Conservation (phyloP, 2,329 filamentous ascomycete species). For the Arthroderma sp. region DNA sequence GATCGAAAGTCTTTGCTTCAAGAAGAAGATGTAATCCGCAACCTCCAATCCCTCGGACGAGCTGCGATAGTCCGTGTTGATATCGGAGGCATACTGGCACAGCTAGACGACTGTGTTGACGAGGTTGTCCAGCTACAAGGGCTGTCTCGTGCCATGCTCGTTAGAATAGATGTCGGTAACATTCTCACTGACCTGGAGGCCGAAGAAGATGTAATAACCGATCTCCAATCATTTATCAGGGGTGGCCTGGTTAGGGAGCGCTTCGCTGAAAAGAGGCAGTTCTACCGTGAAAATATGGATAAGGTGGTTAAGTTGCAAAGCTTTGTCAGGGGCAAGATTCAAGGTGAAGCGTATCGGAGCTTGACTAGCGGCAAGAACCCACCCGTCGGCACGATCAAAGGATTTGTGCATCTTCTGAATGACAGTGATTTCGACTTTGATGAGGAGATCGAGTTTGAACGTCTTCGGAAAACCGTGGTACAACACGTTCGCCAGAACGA, state of each 20-base stretch:
- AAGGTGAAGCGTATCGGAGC: conserved; percentile 96
- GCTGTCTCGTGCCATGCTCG: conserved; percentile 63
- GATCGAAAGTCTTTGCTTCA: conserved; percentile 20
- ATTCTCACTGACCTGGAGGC: conserved; percentile 66
- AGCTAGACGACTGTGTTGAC: conserved; percentile 55
- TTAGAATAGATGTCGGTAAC: conserved; percentile 59
- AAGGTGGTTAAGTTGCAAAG: conserved; percentile 98
- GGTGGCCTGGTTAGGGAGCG: conserved; percentile 59
- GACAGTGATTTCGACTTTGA: conserved; percentile 99
- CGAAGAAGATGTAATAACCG: conserved; percentile 63
- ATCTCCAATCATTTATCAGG: conserved; percentile 60
- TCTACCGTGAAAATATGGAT: conserved; percentile 94
- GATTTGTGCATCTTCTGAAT: conserved; percentile 93
- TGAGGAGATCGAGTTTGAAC: conserved; percentile 93
- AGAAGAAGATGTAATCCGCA: conserved; percentile 19
- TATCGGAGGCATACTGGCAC: conserved; percentile 45
- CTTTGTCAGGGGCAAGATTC: conserved; percentile 84
- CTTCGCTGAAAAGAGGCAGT: conserved; percentile 74
- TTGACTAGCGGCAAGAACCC: conserved; percentile 93
- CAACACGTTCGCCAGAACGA: conserved; percentile 97
- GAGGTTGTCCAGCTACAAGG: conserved; percentile 61
- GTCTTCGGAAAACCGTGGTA: conserved; percentile 86
- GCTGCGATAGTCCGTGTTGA: conserved; percentile 29
- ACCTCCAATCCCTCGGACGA: conserved; percentile 28
- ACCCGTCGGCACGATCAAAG: conserved; percentile 90